These are phyloP conservation scores for Trametes cinnabarina DNA, from an alignment of 768 basidiomycete species.

Conservation along the genomic window DNA sequence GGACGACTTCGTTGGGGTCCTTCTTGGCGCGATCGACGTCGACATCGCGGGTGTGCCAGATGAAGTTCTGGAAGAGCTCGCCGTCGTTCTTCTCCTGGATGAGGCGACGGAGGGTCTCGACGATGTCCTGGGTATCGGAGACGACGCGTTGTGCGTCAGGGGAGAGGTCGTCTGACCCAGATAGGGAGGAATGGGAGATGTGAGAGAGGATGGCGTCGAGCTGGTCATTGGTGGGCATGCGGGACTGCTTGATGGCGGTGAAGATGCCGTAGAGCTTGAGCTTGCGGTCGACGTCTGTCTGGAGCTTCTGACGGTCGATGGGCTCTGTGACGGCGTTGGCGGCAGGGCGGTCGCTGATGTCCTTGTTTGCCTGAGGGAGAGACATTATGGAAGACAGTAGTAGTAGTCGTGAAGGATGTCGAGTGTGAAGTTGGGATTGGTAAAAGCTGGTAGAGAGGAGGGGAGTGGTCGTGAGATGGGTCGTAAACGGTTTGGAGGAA, in stretches of 20 bases:
- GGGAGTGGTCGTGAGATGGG: neutral
- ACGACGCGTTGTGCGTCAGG: constrained; percentile 74
- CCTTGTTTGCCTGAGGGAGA: constrained; percentile 57
- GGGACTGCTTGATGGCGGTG: constrained; percentile 78
- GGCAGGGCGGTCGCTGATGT: constrained; percentile 58
- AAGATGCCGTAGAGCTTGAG: constrained; percentile 79
- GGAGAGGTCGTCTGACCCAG: constrained; percentile 59
- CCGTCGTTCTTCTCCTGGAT: constrained; percentile 85
- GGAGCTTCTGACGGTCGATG: constrained; percentile 54
- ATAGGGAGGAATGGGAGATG: constrained; percentile 53
- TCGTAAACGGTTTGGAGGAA: constrained; percentile 8
- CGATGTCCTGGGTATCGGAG: constrained; percentile 70
- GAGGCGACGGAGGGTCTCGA: constrained; percentile 68
- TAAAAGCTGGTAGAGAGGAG: neutral
- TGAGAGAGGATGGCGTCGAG: constrained; percentile 72
- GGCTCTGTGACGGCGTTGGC: constrained; percentile 63
- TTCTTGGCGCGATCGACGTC: constrained; percentile 42
- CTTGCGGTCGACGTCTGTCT: constrained; percentile 81
- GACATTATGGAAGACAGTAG: constrained; percentile 66
- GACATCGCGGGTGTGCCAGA: constrained; percentile 73
- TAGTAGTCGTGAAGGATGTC: neutral
- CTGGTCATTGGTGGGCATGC: constrained; percentile 77
- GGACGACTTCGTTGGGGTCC: constrained; percentile 39
- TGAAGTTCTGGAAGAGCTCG: constrained; percentile 88
- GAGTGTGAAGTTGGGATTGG: constrained; percentile 1